Evolutionary conservation across 108 stramenopile genomes (phyloP).

Genomic region (Skeletonema menzelii): DNA sequence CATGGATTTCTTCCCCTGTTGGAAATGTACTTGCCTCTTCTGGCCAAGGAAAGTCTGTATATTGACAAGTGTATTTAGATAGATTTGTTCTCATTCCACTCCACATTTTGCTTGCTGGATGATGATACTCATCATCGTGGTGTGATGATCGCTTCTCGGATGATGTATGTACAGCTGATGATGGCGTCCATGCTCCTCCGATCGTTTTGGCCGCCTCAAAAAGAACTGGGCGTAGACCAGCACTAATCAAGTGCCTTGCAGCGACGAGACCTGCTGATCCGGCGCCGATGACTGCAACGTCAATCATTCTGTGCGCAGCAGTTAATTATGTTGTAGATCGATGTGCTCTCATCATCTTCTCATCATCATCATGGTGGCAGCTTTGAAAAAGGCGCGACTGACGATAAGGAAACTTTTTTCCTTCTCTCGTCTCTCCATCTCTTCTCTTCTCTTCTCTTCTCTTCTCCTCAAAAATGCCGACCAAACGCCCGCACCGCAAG

Average conservation of each 20-base stretch:
- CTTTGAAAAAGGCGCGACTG: too few species aligned
- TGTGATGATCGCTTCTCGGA: not conserved
- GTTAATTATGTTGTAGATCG: too few species aligned
- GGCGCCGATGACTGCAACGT: conserved; percentile 50
- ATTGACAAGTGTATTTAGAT: conserved; percentile 68
- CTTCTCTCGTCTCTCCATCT: too few species aligned
- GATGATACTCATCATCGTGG: conserved; percentile 9
- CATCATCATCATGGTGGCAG: too few species aligned
- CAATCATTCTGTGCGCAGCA: conserved; percentile 15
- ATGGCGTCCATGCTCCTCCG: conserved; percentile 46
- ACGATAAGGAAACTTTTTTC: too few species aligned
- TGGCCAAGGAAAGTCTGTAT: conserved; percentile 73
- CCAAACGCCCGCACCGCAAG: too few species aligned
- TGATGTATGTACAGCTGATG: conserved; percentile 6
- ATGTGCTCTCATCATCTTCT: not conserved
- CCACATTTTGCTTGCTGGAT: conserved; percentile 62
- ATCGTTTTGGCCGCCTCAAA: conserved; percentile 46
- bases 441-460: too few species aligned
- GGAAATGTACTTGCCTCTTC: conserved; percentile 60
- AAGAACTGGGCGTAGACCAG: conserved; percentile 41
- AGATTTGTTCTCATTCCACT: conserved; percentile 64
- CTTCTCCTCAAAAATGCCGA: too few species aligned
- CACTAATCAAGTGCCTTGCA: conserved; percentile 37
- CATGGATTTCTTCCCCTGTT: conserved; percentile 54
- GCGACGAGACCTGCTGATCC: conserved; percentile 44